Conservation (phyloP, 306 rosid species). For the Chamaecrista fasciculata region DNA sequence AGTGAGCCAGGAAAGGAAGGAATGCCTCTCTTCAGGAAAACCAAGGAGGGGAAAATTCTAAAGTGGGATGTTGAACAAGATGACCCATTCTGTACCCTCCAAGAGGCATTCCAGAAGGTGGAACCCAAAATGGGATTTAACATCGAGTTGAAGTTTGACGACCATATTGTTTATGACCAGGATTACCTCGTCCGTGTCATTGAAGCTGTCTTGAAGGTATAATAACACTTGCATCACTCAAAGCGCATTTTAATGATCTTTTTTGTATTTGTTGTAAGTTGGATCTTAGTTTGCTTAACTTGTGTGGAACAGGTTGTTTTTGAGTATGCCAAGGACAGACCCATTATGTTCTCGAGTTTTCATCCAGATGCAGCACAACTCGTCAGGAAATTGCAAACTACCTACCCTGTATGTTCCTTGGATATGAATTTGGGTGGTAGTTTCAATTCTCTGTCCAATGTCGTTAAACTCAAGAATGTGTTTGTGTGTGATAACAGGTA, state of each 20-base stretch:
- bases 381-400: constrained; percentile 53
- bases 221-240: background rate
- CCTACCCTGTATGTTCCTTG: constrained; percentile 55
- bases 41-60: constrained; percentile 47
- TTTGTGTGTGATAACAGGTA: constrained; percentile 45
- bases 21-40: constrained; percentile 51
- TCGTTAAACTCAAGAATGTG: background rate
- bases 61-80: constrained; percentile 77
- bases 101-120: constrained; percentile 61
- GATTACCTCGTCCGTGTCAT: constrained; percentile 47
- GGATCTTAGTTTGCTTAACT: background rate
- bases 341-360: constrained; percentile 70
- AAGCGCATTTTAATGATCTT: background rate
- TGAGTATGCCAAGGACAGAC: constrained; percentile 58
- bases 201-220: constrained; percentile 54
- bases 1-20: constrained; percentile 49
- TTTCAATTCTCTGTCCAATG: background rate
- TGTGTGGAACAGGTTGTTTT: constrained; percentile 50
- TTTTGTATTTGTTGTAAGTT: background rate
- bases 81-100: constrained; percentile 66
- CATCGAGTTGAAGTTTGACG: constrained; percentile 80
- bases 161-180: constrained; percentile 50
- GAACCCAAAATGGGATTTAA: constrained; percentile 60
- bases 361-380: constrained; percentile 76
- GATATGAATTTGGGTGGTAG: too few species aligned